Conservation (phyloP, 1,139 yeast species). For the Debaryomyces coudertii region DNA sequence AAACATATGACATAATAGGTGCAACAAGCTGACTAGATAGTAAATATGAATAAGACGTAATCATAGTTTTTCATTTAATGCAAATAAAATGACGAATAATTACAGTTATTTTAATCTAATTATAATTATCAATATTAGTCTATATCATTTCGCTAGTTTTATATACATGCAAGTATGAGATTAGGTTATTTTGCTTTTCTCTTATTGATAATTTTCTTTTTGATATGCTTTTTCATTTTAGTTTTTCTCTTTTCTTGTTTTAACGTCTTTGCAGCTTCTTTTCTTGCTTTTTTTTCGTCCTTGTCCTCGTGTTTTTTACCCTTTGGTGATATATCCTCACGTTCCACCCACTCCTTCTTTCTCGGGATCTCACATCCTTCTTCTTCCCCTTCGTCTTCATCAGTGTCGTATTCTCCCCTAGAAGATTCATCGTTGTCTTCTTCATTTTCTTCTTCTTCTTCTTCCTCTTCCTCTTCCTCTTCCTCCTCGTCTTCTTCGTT, state of each 20-base stretch:
- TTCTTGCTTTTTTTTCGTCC: slow-evolving; percentile 81
- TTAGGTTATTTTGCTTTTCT: slow-evolving; percentile 32
- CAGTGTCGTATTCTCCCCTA: slow-evolving; percentile 23
- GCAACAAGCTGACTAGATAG: too few species aligned
- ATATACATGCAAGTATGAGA: neutral
- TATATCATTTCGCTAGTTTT: neutral
- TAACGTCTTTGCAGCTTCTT: slow-evolving; percentile 79
- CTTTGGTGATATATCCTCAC: slow-evolving; percentile 40
- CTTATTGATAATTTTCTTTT: slow-evolving; percentile 75
- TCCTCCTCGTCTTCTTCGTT: slow-evolving; percentile 36
- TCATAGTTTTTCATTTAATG: neutral
- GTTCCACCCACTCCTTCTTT: slow-evolving; percentile 48
- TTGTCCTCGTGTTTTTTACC: slow-evolving; percentile 86
- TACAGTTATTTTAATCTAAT: neutral
- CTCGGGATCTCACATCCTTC: slow-evolving; percentile 20
- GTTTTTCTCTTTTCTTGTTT: slow-evolving; percentile 87
- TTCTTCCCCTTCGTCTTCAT: slow-evolving; percentile 33
- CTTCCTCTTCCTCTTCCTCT: slow-evolving; percentile 36
- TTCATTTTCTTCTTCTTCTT: slow-evolving; percentile 30
- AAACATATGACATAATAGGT: too few species aligned
- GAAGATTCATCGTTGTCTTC: slow-evolving; percentile 39
- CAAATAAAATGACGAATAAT: neutral
- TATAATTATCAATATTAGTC: neutral
- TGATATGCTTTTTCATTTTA: slow-evolving; percentile 89
- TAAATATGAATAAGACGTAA: too few species aligned